Evolutionary conservation across 2,329 filamentous ascomycete genomes (phyloP), one percentile per base, ranked within the genome.

Genomic region (Catunica adiposa): DNA sequence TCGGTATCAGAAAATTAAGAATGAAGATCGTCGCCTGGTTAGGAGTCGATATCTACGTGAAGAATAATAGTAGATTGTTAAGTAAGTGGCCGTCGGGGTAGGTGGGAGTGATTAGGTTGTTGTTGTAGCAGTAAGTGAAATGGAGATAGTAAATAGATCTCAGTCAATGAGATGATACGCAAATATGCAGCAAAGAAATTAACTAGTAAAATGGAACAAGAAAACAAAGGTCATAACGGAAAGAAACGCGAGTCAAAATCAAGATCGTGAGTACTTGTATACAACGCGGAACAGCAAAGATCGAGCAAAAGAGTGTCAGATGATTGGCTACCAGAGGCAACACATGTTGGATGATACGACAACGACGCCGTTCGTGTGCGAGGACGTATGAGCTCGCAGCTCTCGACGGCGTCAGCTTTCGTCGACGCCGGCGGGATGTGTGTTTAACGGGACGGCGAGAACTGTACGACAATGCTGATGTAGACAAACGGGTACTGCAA

Each of bases 161-260:
- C 40, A 44, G 40, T 44, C 40, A 44, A 44, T 44, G 40, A 44
- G 40, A 44, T 44, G 15, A 7, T 34, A 11, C 11, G 29, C 29
- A 22, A 8, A 44, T 44, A 17, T 44, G 11, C 5, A 11, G 29
- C 40, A 44, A 44, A n/a, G 11, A 4, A 44, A 44, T 44, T 44
- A 44, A 34, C 29, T 44, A 44, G 40, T 44, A 17, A 44, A 38
- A 38, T 3, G 40, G 20, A 44, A 8, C 40, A 44, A 44, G 40
- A 44, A 44, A 48, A 53, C 31, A 53, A n/a, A 44, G 20, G 14
- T 8, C 40, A 44, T 44, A 22, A 44, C 40, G 20, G 31, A 52
- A 48, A 47, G 46, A 34, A 58, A 31, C 22, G 47, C 7, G 29
- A 67, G 64, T 67, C 64, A 61, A 55, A 61, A 48, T 51, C 48